Percentiles rank a stretch among this genome's conserved stretches.
phyloP scores from a whole-genome alignment of 1,284 basidiomycete genomes.

The Ganoderma sp. region DNA sequence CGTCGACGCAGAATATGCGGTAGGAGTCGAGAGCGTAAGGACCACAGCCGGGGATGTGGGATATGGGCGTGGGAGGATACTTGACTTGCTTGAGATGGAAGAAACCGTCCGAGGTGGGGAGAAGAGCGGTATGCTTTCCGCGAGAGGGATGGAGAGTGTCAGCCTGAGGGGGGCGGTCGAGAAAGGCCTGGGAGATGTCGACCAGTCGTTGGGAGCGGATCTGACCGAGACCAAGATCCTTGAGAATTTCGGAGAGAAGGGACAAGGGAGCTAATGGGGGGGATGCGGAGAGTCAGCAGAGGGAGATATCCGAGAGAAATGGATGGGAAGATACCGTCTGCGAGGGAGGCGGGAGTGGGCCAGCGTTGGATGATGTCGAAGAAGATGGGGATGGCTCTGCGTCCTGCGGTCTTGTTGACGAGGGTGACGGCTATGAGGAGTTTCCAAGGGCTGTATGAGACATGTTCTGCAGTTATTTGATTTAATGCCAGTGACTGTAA shows the following conservation, averaged over 20 bases:
- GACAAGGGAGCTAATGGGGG: conserved; percentile 16
- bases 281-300: not conserved
- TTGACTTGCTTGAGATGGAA: conserved; percentile 11
- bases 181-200: conserved; percentile 51
- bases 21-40: conserved; percentile 72
- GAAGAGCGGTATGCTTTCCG: conserved; percentile 17
- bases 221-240: conserved; percentile 58
- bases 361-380: conserved; percentile 56
- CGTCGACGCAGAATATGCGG: conserved; percentile 60
- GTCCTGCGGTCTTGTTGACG: conserved; percentile 62
- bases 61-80: conserved; percentile 54
- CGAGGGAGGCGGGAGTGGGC: conserved; percentile 57
- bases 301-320: not conserved
- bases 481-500: too few species aligned
- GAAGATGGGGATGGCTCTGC: conserved; percentile 59
- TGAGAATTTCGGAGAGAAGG: conserved; percentile 48
- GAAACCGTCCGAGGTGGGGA: not conserved
- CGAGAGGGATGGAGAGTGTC: conserved; percentile 31
- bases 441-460: conserved; percentile 60
- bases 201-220: conserved; percentile 58
- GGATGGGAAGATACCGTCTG: conserved; percentile 45
- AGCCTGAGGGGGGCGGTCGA: conserved; percentile 48
- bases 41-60: conserved; percentile 63
- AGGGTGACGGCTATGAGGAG: conserved; percentile 58
- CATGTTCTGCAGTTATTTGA: conserved; percentile 43